Evolutionary conservation across 768 basidiomycete genomes (phyloP).

Genomic region (Phanerochaete carnosa): DNA sequence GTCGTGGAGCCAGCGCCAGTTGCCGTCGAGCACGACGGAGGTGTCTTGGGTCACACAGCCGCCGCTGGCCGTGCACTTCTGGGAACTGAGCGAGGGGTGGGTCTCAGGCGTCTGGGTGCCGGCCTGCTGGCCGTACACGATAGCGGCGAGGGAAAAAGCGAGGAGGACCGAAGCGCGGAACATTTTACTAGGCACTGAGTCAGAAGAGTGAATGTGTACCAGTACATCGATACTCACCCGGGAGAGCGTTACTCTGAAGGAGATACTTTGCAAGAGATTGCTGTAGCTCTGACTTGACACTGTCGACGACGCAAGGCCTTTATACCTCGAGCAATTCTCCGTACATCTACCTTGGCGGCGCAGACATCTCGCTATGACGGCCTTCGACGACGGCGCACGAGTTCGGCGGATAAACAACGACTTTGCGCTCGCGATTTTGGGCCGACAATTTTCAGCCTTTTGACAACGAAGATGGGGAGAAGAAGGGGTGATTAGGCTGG

Average conservation of each 20-base stretch:
- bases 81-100: conserved; percentile 44
- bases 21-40: conserved; percentile 46
- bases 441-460: not conserved
- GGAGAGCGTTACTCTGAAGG: not conserved
- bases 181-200: conserved; percentile 16
- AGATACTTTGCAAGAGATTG: not conserved
- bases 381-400: not conserved
- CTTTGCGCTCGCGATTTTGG: not conserved
- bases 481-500: not conserved
- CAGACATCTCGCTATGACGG: not conserved
- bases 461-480: not conserved
- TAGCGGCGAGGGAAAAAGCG: conserved; percentile 30
- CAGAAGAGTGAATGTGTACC: not conserved
- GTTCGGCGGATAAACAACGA: conserved; percentile 3
- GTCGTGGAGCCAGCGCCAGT: conserved; percentile 48
- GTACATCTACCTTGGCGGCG: not conserved
- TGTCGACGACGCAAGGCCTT: not conserved
- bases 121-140: conserved; percentile 46
- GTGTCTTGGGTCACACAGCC: conserved; percentile 33
- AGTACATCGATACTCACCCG: not conserved
- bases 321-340: not conserved
- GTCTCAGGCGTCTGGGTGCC: conserved; percentile 46
- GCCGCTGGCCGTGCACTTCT: conserved; percentile 44
- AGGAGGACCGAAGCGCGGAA: conserved; percentile 28
- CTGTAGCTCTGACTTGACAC: not conserved